Percentiles rank a stretch among this genome's conserved stretches.
phyloP scores from a whole-genome alignment of 306 rosid genomes.

The Sesbania bispinosa region DNA sequence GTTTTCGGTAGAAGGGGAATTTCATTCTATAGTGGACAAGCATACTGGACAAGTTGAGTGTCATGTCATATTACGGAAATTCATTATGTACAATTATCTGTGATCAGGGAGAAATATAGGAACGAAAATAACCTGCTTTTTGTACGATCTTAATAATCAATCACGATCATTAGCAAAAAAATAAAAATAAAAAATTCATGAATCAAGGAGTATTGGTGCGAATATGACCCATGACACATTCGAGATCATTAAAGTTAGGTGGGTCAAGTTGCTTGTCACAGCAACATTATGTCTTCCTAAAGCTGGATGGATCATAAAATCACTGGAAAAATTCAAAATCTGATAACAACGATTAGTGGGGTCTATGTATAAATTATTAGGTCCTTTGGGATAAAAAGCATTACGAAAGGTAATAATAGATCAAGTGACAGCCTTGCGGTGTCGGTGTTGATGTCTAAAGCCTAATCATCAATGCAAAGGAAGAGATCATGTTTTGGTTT shows the following conservation, averaged over 20 bases:
- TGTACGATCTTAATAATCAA: background rate
- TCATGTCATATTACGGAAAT: background rate
- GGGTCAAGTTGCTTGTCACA: constrained; percentile 19
- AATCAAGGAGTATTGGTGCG: background rate
- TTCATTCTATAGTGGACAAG: too few relatives aligned
- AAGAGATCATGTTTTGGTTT: constrained; percentile 34
- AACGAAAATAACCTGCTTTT: background rate
- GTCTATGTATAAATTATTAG: constrained; percentile 42
- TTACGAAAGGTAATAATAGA: constrained; percentile 35
- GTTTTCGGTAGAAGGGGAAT: background rate
- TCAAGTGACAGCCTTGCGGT: constrained; percentile 47
- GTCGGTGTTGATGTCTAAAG: constrained; percentile 42
- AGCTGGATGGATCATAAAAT: constrained; percentile 8
- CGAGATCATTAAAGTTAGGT: background rate
- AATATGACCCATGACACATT: background rate
- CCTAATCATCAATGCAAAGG: constrained; percentile 39
- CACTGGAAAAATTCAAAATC: constrained; percentile 20
- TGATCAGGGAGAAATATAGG: too few relatives aligned
- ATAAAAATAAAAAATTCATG: background rate
- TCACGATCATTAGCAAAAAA: background rate
- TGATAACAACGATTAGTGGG: constrained; percentile 38
- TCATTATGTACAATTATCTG: background rate
- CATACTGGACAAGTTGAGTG: too few relatives aligned
- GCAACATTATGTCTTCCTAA: constrained; percentile 9
- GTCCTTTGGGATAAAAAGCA: constrained; percentile 42